These are phyloP conservation scores for Epicoccum sorghinum DNA, from an alignment of 2,329 filamentous ascomycete genomes.

Conservation along the genomic window DNA sequence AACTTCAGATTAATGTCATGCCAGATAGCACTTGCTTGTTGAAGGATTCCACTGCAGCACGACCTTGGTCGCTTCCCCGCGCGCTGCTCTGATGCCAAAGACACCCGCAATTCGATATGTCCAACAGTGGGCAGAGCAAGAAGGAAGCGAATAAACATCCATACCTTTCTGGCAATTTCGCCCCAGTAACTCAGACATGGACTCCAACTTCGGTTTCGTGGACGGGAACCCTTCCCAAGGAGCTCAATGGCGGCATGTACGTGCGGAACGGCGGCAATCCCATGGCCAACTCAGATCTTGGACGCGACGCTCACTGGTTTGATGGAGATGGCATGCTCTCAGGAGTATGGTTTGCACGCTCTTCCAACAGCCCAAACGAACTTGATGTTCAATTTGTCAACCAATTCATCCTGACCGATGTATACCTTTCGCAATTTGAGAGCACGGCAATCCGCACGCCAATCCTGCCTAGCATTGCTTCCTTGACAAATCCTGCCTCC, in stretches of 20 bases:
- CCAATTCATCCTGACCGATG: constrained; percentile 71
- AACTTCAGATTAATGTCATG: constrained; percentile 7
- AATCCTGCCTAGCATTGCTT: constrained; percentile 71
- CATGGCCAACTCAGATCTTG: constrained; percentile 64
- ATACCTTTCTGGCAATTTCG: constrained; percentile 72
- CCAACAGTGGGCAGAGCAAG: constrained; percentile 22
- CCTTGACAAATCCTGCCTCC: constrained; percentile 65
- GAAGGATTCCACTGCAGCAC: background rate
- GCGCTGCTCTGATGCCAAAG: constrained; percentile 20
- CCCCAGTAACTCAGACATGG: constrained; percentile 64
- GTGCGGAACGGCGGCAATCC: constrained; percentile 76
- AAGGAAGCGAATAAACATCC: constrained; percentile 46
- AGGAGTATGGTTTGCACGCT: constrained; percentile 65
- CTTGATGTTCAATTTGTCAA: constrained; percentile 71
- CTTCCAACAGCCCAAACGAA: constrained; percentile 40
- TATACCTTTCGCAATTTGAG: constrained; percentile 62
- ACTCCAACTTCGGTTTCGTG: constrained; percentile 63
- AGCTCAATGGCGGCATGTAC: constrained; percentile 72
- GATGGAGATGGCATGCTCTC: constrained; percentile 78
- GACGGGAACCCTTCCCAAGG: constrained; percentile 65
- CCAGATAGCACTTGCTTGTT: constrained; percentile 7
- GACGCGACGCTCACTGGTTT: constrained; percentile 73
- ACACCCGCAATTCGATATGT: constrained; percentile 28
- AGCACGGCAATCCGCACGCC: constrained; percentile 59
- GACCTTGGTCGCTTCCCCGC: background rate